Evolutionary conservation across 2,329 filamentous ascomycete genomes (phyloP), one percentile per base, ranked within the genome.

Genomic region (Cladosporium sp.): DNA sequence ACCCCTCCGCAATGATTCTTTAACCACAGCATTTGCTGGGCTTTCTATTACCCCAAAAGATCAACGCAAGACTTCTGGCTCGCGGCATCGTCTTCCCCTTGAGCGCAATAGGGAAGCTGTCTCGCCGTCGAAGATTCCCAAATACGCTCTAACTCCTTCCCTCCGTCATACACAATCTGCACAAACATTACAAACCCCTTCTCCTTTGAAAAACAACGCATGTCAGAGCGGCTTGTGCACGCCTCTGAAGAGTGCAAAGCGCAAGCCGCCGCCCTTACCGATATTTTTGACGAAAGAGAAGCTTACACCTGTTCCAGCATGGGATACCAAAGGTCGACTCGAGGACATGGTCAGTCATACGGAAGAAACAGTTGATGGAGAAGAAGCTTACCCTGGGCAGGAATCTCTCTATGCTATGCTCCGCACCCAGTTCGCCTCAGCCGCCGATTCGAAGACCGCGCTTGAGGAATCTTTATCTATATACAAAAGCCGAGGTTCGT

Each of bases 321-420:
- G 90, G 85, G 92, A 97, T 76, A 88, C 93, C 70, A 89, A 93
- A 72, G 86, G 86, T 67, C 88, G 89, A 69, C 85, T 97, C 70
- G 88, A 89, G 68, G 85, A 88, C 67, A 89, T 97, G 79, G 65
- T 66, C 11, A 64, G 65, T 64, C 11, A 23, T 14, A 26, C 7
- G 23, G 5, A 33, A 5, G 18, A 21, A 21, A 57, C 18, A 16
- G 12, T 12, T 16, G n/a, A 49, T 12, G 35, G 21, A n/a, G 29
- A 29, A n/a, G 57, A 44, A 21, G 50, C 65, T 66, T 35, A 66
- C 50, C 18, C 8, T 16, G 16, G 29, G 18, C 60, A 66, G 65
- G 91, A 96, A 72, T 82, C 83, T 21, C 84, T 94, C 72, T 92
- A 92, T 74, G 84, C 85, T 57, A 82, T 85, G 66, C 83, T 98